Base-by-base conservation (phyloP, 2,329 filamentous ascomycete species). In the Penicillium hesseltinei region DNA sequence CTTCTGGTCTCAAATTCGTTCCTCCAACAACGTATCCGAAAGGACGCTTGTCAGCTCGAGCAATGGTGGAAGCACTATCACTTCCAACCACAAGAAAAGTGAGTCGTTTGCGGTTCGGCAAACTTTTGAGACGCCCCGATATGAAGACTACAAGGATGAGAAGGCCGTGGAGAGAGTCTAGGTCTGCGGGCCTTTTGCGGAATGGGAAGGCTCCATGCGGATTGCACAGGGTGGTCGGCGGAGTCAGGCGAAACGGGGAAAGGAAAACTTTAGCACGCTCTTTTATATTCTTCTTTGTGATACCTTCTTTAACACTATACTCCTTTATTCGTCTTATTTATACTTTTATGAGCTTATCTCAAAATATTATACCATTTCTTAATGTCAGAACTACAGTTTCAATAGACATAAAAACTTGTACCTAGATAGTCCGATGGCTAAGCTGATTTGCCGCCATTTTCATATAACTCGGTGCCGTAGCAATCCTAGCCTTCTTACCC, bases 1-100 rank as follows among this genome's bases (percentile, higher is more conserved):
- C 3, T 67, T 69, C 57, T 68, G 64, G 62, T 59, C 62, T 17
- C 54, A 62, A 11, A 10, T 64, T 9, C 58, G 65, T 36, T 64
- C 61, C 15, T 44, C 54, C 35, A 54, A 52, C 47, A 57, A 60
- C 2, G 31, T 48, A 13, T 66, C 62, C 15, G 56, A 56, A 17
- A 57, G 50, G 23, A 56, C 53, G 15, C 56, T 57, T 31, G 29
- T 65, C 13, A 47, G 47, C 29, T 56, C 58, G 1, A 17, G 23
- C 17, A 25, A 35, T 9, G 13, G 33, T 21, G 38, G 51, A 6
- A 52, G 43, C 4, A 58, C 52, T 10, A 50, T 55, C 5, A 42
- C 29, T 38, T 46, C 58, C 5, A 45, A 38, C 2, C 21, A 50
- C 8, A 58, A 42, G 35, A 38, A 45, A 21, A 27, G 47, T 36